phyloP scores from a whole-genome alignment of 768 basidiomycete genomes.

The Leucocoprinus leucothites region DNA sequence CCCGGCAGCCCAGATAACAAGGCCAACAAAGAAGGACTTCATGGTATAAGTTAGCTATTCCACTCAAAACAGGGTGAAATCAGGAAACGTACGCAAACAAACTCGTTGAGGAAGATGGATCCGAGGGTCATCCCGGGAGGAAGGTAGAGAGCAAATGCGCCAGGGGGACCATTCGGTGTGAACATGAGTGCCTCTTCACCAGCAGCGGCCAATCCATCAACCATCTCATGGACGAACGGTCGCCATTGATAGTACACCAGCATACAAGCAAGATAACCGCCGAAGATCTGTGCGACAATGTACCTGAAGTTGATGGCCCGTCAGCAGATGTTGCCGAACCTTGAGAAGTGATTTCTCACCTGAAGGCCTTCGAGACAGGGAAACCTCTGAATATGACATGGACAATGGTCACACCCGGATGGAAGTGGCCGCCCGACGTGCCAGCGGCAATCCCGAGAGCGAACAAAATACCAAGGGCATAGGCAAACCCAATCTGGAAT shows the following conservation, averaged over 20 bases:
- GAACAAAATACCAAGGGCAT: constrained; percentile 57
- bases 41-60: not conserved
- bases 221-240: constrained; percentile 37
- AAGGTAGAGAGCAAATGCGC: constrained; percentile 51
- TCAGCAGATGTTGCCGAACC: not conserved
- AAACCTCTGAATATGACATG: constrained; percentile 52
- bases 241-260: constrained; percentile 63
- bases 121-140: constrained; percentile 42
- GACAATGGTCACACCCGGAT: constrained; percentile 57
- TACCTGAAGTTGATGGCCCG: constrained; percentile 38
- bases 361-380: constrained; percentile 45
- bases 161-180: constrained; percentile 43
- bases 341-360: constrained; percentile 30
- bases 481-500: constrained; percentile 55
- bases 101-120: constrained; percentile 52
- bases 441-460: constrained; percentile 49
- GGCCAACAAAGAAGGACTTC: constrained; percentile 40
- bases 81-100: constrained; percentile 41
- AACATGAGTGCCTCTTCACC: constrained; percentile 24
- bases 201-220: constrained; percentile 25
- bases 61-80: not conserved
- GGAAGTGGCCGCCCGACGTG: constrained; percentile 65
- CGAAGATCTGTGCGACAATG: constrained; percentile 62
- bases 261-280: constrained; percentile 60
- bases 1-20: constrained; percentile 48